phyloP scores from a whole-genome alignment of 129 eudicot species.

The Mikania micrantha region DNA sequence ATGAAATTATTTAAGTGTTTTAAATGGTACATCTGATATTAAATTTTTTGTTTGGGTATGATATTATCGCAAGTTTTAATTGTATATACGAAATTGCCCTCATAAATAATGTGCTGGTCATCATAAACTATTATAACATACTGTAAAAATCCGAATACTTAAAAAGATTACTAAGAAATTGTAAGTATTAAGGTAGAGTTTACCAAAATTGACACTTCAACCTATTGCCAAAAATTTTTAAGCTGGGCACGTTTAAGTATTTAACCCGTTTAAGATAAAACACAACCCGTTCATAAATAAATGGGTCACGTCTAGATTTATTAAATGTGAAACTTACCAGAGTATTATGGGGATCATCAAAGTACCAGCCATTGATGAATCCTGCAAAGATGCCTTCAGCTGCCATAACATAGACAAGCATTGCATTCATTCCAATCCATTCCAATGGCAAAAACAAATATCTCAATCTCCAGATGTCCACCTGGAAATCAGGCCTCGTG shows the following conservation, averaged over 20 bases:
- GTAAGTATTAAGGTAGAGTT: not conserved
- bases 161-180: not conserved
- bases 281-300: not conserved
- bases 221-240: not conserved
- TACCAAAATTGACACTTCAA: not conserved
- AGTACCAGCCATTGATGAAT: slow-evolving; percentile 92
- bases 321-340: slow-evolving; percentile 37
- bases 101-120: not conserved
- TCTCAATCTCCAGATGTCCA: slow-evolving; percentile 49
- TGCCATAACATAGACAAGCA: slow-evolving; percentile 92
- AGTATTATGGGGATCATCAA: slow-evolving; percentile 53
- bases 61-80: too few species aligned
- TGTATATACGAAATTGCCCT: not conserved
- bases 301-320: not conserved
- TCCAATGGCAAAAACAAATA: slow-evolving; percentile 56
- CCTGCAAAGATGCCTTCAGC: slow-evolving; percentile 93
- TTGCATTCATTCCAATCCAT: slow-evolving; percentile 97
- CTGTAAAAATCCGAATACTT: not conserved
- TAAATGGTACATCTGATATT: not conserved
- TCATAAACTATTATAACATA: not conserved
- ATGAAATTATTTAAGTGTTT: not conserved
- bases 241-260: not conserved
- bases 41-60: too few species aligned
- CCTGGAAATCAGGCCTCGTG: slow-evolving; percentile 30
- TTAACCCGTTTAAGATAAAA: not conserved